phyloP scores from a whole-genome alignment of 1,139 yeast genomes.

The Yamadazyma atlantica region DNA sequence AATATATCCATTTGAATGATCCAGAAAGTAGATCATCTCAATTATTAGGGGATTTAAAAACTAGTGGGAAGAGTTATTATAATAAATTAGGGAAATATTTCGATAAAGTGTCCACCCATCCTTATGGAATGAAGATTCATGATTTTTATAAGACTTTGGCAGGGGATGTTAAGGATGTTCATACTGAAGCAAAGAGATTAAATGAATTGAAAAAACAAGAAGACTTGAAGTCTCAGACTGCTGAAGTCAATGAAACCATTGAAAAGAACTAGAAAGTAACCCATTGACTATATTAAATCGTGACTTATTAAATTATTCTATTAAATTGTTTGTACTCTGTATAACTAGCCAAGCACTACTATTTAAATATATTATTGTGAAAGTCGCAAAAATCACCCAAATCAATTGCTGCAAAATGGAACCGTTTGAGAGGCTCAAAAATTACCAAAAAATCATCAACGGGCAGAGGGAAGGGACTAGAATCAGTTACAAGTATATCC shows the following conservation, averaged over 20 bases:
- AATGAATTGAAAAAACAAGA: constrained; percentile 54
- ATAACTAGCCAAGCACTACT: too few relatives aligned
- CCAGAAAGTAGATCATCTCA: constrained; percentile 28
- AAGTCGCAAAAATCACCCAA: not conserved
- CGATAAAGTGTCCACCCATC: constrained; percentile 34
- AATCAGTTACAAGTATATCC: constrained; percentile 1
- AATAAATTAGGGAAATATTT: constrained; percentile 32
- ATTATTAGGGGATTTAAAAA: constrained; percentile 29
- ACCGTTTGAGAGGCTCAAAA: not conserved
- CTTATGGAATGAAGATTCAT: constrained; percentile 40
- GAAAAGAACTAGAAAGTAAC: constrained; percentile 5
- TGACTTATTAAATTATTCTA: not conserved
- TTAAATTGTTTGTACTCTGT: too few relatives aligned
- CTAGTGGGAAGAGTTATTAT: constrained; percentile 15
- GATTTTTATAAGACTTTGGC: constrained; percentile 43
- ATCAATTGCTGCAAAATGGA: constrained; percentile 8
- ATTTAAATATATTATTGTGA: too few relatives aligned
- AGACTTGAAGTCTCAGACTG: constrained; percentile 14
- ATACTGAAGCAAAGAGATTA: constrained; percentile 69
- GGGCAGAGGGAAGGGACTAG: not conserved
- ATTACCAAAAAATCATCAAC: not conserved
- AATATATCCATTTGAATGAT: constrained; percentile 58
- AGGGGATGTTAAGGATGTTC: constrained; percentile 62
- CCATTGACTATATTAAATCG: not conserved
- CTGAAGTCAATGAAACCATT: constrained; percentile 14